Evolutionary conservation across 306 rosid species (phyloP), one percentile per base, ranked within the genome.

Genomic region (Fagus crenata): DNA sequence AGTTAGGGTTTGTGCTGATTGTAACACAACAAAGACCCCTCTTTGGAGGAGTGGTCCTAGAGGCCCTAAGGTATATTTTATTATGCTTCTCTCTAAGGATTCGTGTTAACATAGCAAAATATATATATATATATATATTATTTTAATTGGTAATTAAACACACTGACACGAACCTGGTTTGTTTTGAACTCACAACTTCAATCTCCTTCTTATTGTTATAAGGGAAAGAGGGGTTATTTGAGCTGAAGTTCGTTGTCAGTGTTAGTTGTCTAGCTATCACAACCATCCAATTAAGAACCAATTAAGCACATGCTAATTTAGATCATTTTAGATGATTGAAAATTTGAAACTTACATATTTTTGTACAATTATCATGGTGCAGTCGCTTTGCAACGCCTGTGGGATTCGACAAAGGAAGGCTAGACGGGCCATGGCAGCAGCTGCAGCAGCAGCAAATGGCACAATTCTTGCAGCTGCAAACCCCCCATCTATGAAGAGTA

Each of bases 31-130:
- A 1, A 95, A 90, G 82, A 95, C 98, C 70, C 98, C 98, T 75
- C 96, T 95, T 0, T 95, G 98, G 98, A 95, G 98, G 75, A 90
- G 97, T 82, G 98, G 98, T 69, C 98, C 98, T 8, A 89, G 88
- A 84, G 98, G 98, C 56, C 98, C 98, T 13, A 94, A 94, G 98
- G 98, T 91, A 89, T 67, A 12, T 59, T 59, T 11, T 22, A n/a
- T 5, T 36, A 28, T 33, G 0, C 17, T 59, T n/a, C 12, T 36
- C 1, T 68, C 18, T 6, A 74, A 81, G 12, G 51, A 7, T 9
- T 46, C 51, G 2, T 46, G 51, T 46, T 46, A 13, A 46, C 51
- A 46, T 46, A 46, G 51, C 14, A 3, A 46, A 7, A 46, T 7
- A 46, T 46, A 46, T 46, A 46, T 46, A 2, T 22, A 22, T 22